Base-by-base conservation (phyloP, 257 asterid genomes). In the Misopates orontium region DNA sequence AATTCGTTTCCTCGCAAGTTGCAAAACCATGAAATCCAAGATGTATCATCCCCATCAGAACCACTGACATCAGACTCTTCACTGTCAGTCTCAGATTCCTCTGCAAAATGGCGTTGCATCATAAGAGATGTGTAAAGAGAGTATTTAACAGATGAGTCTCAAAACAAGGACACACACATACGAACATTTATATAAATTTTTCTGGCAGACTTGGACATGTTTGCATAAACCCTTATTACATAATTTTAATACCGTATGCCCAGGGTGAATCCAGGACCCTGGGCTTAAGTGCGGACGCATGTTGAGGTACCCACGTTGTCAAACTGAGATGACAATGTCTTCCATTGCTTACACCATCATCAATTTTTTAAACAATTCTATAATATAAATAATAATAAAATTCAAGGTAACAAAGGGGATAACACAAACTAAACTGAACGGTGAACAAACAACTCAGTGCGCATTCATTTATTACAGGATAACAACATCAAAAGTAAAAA, bases 11-110 rank as follows among this genome's bases (percentile, higher is more conserved):
- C 87, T 32, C 87, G 81, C 84, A 84, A 76, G 73, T 84, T 84
- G 83, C 91, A 84, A 73, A 81, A 84, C 90, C 90, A 81, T 8
- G 90, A 81, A 72, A 84, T 75, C 90, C 90, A 84, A 50, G 85
- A 82, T 60, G 91, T 84, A 68, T 84, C 91, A 39, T 84, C 90
- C 65, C 80, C 90, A 42, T 84, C 90, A 52, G 90, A 81, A 47
- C 90, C 90, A 71, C 90, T 82, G 60, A 82, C 84, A 60, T 84
- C 87, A 57, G 90, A 84, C 64, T 77, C 90, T 71, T 82, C 90
- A 32, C 82, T 82, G 75, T 84, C 87, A 10, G 90, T 84, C 62
- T 84, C 90, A 44, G 90, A 84, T 73, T 79, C 90, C 72, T 82
- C 90, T 84, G 84, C 74, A 71, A 21, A 52, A 59, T 14, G 16